phyloP scores from a whole-genome alignment of 805 yeast species.

The Candida railenensis region DNA sequence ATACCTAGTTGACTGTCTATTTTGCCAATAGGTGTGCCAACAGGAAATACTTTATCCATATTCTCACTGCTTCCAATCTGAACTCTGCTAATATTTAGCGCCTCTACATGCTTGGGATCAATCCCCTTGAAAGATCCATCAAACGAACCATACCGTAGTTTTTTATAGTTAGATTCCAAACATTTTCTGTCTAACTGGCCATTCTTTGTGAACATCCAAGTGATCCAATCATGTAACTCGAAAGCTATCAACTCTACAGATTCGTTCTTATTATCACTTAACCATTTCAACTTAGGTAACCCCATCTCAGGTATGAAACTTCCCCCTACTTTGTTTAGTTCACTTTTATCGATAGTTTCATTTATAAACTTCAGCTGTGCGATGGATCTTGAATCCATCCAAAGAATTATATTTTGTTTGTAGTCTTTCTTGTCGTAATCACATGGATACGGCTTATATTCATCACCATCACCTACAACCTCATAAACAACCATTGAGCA shows the following conservation, averaged over 20 bases:
- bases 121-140: conserved; percentile 64
- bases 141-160: conserved; percentile 15
- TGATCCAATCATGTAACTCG: conserved; percentile 53
- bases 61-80: conserved; percentile 10
- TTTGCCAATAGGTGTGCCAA: conserved; percentile 21
- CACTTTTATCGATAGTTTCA: conserved; percentile 13
- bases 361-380: conserved; percentile 32
- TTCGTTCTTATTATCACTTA: conserved; percentile 23
- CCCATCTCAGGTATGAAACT: conserved; percentile 57
- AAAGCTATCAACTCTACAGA: conserved; percentile 32
- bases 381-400: conserved; percentile 57
- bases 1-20: conserved; percentile 14
- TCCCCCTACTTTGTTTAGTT: conserved; percentile 37
- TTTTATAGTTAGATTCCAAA: background rate
- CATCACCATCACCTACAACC: conserved; percentile 14
- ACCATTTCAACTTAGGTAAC: conserved; percentile 47
- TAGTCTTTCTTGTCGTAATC: conserved; percentile 12
- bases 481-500: conserved; percentile 55
- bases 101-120: conserved; percentile 25
- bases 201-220: conserved; percentile 2
- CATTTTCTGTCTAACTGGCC: conserved; percentile 13
- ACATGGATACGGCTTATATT: conserved; percentile 25
- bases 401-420: conserved; percentile 46
- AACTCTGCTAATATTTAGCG: conserved; percentile 16
- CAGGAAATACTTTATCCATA: background rate